phyloP scores from a whole-genome alignment of 495 filamentous ascomycete genomes.

The Lasiosphaeria hispida region DNA sequence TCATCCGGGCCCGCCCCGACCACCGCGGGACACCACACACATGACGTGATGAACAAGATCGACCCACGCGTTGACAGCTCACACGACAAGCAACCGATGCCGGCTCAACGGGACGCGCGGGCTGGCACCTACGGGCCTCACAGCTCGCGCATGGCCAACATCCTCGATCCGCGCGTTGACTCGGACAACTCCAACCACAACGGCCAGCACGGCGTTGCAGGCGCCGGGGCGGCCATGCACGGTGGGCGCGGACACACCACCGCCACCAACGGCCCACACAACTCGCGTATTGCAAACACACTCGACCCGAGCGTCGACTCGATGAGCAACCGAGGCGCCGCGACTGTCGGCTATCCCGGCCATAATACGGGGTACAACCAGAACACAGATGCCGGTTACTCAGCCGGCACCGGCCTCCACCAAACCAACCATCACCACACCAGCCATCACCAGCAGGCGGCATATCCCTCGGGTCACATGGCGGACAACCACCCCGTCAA shows the following conservation, averaged over 20 bases:
- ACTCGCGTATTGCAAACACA: slow-evolving; percentile 39
- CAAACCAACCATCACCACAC: no score
- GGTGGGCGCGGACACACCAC: slow-evolving; percentile 17
- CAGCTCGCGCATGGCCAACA: slow-evolving; percentile 38
- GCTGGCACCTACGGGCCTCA: slow-evolving; percentile 47
- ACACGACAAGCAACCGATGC: slow-evolving; percentile 35
- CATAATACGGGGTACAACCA: background rate
- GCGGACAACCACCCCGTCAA: no score
- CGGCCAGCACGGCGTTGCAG: background rate
- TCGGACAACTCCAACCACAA: slow-evolving; percentile 9
- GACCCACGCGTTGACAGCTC: slow-evolving; percentile 58
- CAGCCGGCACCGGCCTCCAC: no score
- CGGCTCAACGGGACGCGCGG: slow-evolving; percentile 17
- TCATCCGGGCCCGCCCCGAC: slow-evolving; percentile 31
- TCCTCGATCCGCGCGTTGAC: slow-evolving; percentile 26
- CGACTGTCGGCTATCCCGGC: background rate
- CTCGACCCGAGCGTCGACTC: slow-evolving; percentile 51
- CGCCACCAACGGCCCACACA: slow-evolving; percentile 38
- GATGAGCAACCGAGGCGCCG: slow-evolving; percentile 35
- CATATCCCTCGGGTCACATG: no score
- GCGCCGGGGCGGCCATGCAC: slow-evolving; percentile 1
- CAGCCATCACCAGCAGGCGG: no score
- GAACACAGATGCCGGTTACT: no score
- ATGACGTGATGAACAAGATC: slow-evolving; percentile 65
- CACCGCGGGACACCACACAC: slow-evolving; percentile 51